phyloP scores from a whole-genome alignment of 1,284 basidiomycete genomes.

The Marasmius sp. region DNA sequence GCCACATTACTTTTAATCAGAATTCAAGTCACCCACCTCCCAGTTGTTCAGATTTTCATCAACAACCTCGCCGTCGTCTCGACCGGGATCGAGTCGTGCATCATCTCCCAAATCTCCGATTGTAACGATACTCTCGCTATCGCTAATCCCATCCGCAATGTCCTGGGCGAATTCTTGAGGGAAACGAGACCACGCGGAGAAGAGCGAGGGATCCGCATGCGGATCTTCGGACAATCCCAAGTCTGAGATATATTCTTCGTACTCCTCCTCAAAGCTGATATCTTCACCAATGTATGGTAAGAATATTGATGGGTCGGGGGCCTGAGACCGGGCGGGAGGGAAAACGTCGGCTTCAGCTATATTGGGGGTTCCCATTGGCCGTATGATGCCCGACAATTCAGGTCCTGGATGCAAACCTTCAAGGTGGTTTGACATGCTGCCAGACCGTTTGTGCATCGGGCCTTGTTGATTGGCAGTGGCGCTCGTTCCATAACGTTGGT shows the following conservation, averaged over 20 bases:
- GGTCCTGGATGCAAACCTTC: constrained; percentile 77
- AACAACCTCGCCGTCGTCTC: constrained; percentile 60
- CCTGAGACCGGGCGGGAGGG: constrained; percentile 78
- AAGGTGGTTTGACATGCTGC: constrained; percentile 77
- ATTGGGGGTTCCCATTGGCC: constrained; percentile 76
- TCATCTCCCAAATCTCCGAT: constrained; percentile 87
- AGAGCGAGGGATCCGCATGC: constrained; percentile 37
- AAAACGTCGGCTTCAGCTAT: constrained; percentile 78
- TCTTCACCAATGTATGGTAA: constrained; percentile 83
- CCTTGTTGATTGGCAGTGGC: constrained; percentile 48
- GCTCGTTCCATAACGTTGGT: constrained; percentile 74
- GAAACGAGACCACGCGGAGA: constrained; percentile 77
- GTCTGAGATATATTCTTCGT: constrained; percentile 85
- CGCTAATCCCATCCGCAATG: constrained; percentile 80
- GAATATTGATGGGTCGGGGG: constrained; percentile 81
- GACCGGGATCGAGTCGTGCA: constrained; percentile 58
- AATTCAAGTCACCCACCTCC: constrained; percentile 64
- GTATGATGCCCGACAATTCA: constrained; percentile 70
- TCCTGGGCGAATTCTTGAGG: constrained; percentile 65
- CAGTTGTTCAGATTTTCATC: constrained; percentile 89
- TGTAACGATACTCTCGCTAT: constrained; percentile 85
- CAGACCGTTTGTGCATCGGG: constrained; percentile 67
- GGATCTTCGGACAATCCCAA: constrained; percentile 70
- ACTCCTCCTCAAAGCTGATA: constrained; percentile 85
- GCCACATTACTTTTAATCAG: background rate